A percentile compares a stretch with the other conserved stretches of the same genome.
phyloP scores from a whole-genome alignment of 805 yeast species.

The Ogataea paradorogensis region DNA sequence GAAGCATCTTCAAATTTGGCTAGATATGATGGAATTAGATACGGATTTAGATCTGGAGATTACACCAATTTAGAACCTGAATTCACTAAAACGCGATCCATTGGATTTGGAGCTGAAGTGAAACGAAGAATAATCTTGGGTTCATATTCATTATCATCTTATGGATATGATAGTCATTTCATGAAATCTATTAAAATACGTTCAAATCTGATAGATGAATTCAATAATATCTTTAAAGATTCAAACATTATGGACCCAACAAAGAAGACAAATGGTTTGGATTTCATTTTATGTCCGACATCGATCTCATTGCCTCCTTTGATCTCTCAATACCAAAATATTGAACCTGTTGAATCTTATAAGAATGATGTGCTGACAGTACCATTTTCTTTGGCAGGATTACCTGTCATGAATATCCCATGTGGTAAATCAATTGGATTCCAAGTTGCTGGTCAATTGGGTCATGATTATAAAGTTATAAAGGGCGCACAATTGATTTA shows the following conservation, averaged over 20 bases:
- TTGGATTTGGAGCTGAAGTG: constrained; percentile 79
- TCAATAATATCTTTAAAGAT: constrained; percentile 58
- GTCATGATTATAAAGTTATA: constrained; percentile 68
- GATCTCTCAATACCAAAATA: constrained; percentile 16
- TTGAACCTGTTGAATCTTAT: constrained; percentile 54
- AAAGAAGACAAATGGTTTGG: constrained; percentile 45
- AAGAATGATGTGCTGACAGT: constrained; percentile 82
- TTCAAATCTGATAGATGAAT: constrained; percentile 55
- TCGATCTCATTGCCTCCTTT: constrained; percentile 52
- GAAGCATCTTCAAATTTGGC: constrained; percentile 93
- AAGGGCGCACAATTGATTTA: constrained; percentile 27
- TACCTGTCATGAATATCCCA: constrained; percentile 85
- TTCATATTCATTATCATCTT: constrained; percentile 78
- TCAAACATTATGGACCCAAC: constrained; percentile 39
- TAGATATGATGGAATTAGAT: constrained; percentile 86
- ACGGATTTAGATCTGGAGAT: constrained; percentile 53
- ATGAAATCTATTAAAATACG: constrained; percentile 72
- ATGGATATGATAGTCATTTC: constrained; percentile 69
- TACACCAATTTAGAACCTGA: constrained; percentile 32
- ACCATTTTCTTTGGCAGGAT: constrained; percentile 88
- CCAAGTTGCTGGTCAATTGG: constrained; percentile 83
- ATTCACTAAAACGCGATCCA: constrained; percentile 56
- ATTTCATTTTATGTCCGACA: constrained; percentile 74
- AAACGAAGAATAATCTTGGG: constrained; percentile 82
- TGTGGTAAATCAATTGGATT: constrained; percentile 56